A percentile compares a stretch with the other conserved stretches of the same genome.
Conservation (phyloP, 1,284 basidiomycete species). For the Puccinia novopanici region DNA sequence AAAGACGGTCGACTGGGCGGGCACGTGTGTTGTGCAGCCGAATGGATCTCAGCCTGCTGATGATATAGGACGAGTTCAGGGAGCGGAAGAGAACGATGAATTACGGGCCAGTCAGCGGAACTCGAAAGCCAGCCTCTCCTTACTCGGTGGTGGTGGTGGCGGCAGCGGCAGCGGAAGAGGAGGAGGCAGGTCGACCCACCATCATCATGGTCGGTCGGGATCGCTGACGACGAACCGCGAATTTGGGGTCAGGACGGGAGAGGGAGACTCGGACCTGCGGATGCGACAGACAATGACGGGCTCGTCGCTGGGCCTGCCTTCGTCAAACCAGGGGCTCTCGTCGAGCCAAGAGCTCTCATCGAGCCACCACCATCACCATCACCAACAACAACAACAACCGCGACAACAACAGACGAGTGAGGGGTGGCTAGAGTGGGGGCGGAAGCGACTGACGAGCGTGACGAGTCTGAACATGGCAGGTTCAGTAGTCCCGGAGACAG, state of each 20-base stretch:
- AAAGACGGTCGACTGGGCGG: slow-evolving; percentile 42
- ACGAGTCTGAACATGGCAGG: slow-evolving; percentile 44
- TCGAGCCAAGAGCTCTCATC: not conserved
- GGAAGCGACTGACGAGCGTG: slow-evolving; percentile 50
- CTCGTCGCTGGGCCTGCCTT: slow-evolving; percentile 19
- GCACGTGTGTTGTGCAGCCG: not conserved
- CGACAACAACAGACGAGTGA: not conserved
- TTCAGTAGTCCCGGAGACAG: not conserved
- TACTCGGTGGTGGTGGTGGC: not conserved
- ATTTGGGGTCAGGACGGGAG: not conserved
- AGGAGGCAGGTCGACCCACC: not conserved
- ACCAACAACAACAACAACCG: not conserved
- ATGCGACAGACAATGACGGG: slow-evolving; percentile 22
- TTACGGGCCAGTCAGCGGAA: not conserved
- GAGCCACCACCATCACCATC: not conserved
- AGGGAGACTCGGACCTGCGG: not conserved
- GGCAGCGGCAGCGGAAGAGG: not conserved
- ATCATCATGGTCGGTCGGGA: slow-evolving; percentile 5
- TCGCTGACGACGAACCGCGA: slow-evolving; percentile 15
- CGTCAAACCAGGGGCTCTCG: slow-evolving; percentile 3
- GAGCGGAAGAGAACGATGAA: not conserved
- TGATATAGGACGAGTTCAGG: not conserved
- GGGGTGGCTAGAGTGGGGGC: slow-evolving; percentile 50
- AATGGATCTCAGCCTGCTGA: not conserved
- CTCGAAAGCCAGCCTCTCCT: not conserved